phyloP scores from a whole-genome alignment of 768 basidiomycete species.

The Lanmaoa rubissima region DNA sequence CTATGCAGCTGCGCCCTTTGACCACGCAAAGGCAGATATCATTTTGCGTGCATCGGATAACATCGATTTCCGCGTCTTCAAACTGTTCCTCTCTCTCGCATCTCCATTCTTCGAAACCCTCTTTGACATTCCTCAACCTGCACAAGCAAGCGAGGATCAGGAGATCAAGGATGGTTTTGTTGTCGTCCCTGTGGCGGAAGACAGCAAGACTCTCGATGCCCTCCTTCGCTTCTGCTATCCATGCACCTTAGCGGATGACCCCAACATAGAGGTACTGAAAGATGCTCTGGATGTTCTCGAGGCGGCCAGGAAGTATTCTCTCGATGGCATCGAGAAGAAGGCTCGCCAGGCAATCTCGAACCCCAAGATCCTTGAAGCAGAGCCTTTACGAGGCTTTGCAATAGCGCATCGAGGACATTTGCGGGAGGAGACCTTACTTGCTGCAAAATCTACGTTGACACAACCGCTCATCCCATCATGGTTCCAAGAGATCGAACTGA shows the following conservation, averaged over 20 bases:
- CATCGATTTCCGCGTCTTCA: conserved; percentile 31
- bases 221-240: conserved; percentile 28
- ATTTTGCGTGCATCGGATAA: conserved; percentile 26
- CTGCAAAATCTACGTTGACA: conserved; percentile 18
- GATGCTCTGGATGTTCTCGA: neutral
- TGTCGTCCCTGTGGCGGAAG: conserved; percentile 20
- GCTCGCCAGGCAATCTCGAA: neutral
- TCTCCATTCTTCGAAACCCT: conserved; percentile 35
- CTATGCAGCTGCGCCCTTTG: conserved; percentile 16
- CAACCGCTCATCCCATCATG: conserved; percentile 21
- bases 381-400: neutral
- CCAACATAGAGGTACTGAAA: conserved; percentile 2
- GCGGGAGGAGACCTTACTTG: neutral
- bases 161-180: conserved; percentile 16
- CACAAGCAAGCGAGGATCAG: conserved; percentile 1
- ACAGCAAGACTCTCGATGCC: conserved; percentile 22
- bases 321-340: neutral
- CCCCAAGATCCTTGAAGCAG: neutral
- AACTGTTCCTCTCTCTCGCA: conserved; percentile 29
- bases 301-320: neutral
- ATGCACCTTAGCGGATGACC: conserved; percentile 16
- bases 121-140: conserved; percentile 30
- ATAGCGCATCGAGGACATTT: neutral
- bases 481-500: conserved; percentile 26
- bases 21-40: conserved; percentile 20